phyloP scores from a whole-genome alignment of 768 basidiomycete genomes.

The Lanmaoa rubissima region DNA sequence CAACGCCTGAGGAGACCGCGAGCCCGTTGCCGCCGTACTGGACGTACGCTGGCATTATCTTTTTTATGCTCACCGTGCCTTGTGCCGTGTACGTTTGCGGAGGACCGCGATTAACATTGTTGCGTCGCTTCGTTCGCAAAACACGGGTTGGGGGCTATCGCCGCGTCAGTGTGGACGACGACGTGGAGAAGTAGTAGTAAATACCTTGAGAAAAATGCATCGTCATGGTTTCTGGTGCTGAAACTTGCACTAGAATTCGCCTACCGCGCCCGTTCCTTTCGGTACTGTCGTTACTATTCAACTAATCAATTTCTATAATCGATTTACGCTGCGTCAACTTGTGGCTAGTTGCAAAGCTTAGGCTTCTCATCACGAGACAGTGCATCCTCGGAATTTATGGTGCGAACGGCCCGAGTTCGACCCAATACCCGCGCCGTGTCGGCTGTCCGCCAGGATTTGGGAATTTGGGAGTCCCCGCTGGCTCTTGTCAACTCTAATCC shows the following conservation, averaged over 20 bases:
- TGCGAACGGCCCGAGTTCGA: too few relatives aligned
- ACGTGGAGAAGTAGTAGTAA: constrained; percentile 51
- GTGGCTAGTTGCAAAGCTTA: too few relatives aligned
- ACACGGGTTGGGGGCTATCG: constrained; percentile 40
- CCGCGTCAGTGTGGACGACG: constrained; percentile 47
- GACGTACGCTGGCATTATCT: constrained; percentile 23
- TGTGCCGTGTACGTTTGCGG: constrained; percentile 49
- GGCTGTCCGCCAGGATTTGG: too few relatives aligned
- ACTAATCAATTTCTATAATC: neutral
- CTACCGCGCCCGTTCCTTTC: neutral
- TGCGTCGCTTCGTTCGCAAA: constrained; percentile 43
- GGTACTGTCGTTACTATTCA: neutral
- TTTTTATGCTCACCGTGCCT: constrained; percentile 45
- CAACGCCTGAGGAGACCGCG: constrained; percentile 1
- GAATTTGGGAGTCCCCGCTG: too few relatives aligned
- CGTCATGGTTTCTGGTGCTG: neutral
- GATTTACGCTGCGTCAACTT: neutral
- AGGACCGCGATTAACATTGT: constrained; percentile 28
- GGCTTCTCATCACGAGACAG: too few relatives aligned
- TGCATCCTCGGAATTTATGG: too few relatives aligned
- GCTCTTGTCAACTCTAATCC: too few relatives aligned
- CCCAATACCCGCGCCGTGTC: too few relatives aligned
- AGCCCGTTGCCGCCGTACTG: constrained; percentile 8
- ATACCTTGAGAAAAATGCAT: neutral
- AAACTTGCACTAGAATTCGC: neutral